Percentiles rank a stretch among this genome's conserved stretches.
phyloP scores from a whole-genome alignment of 352 stramenopile genomes.

The Phytophthora sojae region DNA sequence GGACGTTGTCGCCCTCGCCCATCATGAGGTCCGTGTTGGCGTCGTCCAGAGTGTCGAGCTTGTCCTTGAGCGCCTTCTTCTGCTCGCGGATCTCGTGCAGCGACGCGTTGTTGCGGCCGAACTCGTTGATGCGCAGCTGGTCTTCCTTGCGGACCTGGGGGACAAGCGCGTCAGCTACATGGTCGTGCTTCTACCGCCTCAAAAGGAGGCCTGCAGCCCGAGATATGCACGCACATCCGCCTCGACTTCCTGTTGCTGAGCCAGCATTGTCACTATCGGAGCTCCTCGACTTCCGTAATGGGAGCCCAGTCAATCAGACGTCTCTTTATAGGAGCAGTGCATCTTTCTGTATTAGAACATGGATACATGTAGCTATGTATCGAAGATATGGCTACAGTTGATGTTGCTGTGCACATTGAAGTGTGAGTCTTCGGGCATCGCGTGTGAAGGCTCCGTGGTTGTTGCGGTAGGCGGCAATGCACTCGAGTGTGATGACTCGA shows the following conservation, averaged over 20 bases:
- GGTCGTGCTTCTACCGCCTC: not conserved
- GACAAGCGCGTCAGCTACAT: not conserved
- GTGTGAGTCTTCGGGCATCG: constrained; percentile 48
- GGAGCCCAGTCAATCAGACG: constrained; percentile 22
- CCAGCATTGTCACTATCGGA: constrained; percentile 58
- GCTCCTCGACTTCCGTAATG: not conserved
- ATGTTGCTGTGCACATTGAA: constrained; percentile 20
- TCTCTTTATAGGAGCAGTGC: constrained; percentile 38
- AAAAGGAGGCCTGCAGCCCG: not conserved
- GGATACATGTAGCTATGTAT: constrained; percentile 3
- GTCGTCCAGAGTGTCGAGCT: constrained; percentile 96
- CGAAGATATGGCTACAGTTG: constrained; percentile 11
- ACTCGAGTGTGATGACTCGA: constrained; percentile 62
- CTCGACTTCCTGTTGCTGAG: constrained; percentile 86
- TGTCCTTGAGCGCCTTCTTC: constrained; percentile 93
- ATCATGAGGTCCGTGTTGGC: constrained; percentile 98
- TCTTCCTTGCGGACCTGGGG: constrained; percentile 95
- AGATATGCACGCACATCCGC: constrained; percentile 64
- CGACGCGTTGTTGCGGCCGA: constrained; percentile 95
- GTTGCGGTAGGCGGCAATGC: constrained; percentile 52
- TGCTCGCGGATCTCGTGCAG: constrained; percentile 94
- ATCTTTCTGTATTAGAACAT: constrained; percentile 26
- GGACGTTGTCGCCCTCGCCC: constrained; percentile 86
- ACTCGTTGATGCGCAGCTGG: constrained; percentile 98
- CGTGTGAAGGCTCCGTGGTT: constrained; percentile 44